phyloP scores from a whole-genome alignment of 177 flowering plant genomes.

The Tripterygium wilfordii region DNA sequence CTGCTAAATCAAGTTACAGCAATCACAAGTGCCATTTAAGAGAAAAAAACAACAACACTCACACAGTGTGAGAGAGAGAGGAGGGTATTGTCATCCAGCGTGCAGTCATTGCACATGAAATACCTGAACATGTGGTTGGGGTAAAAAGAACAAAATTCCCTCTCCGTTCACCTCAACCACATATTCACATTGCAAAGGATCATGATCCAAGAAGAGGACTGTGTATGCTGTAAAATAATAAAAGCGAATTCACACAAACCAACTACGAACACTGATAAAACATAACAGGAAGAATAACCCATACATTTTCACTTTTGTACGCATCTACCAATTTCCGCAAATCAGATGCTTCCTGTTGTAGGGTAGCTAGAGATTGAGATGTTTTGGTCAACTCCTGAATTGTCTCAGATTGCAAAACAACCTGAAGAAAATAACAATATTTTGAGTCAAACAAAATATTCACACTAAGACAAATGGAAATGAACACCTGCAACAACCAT shows the following conservation, averaged over 20 bases:
- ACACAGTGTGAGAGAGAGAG: no score
- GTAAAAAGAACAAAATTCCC: no score
- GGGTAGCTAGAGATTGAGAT: constrained; percentile 58
- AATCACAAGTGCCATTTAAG: no score
- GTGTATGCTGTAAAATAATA: not conserved
- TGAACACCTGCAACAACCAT: no score
- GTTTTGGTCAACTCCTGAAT: constrained; percentile 88
- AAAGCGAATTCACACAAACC: not conserved
- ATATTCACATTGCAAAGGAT: not conserved
- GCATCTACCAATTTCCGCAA: constrained; percentile 57
- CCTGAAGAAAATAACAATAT: constrained; percentile 42
- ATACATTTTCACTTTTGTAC: constrained; percentile 64
- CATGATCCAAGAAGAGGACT: not conserved
- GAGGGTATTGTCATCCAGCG: no score
- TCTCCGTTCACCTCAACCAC: no score
- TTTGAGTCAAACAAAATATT: no score
- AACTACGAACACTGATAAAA: not conserved
- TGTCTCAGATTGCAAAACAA: constrained; percentile 87
- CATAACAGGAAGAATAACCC: not conserved
- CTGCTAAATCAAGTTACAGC: no score
- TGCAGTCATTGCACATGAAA: no score
- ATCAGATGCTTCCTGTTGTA: constrained; percentile 73
- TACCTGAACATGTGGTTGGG: no score
- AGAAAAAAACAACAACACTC: no score
- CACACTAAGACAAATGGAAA: no score